Percentiles rank a stretch among this genome's conserved stretches.
Evolutionary conservation across 2,329 filamentous ascomycete species (phyloP).

Genomic region (Microthyrium microscopicum): DNA sequence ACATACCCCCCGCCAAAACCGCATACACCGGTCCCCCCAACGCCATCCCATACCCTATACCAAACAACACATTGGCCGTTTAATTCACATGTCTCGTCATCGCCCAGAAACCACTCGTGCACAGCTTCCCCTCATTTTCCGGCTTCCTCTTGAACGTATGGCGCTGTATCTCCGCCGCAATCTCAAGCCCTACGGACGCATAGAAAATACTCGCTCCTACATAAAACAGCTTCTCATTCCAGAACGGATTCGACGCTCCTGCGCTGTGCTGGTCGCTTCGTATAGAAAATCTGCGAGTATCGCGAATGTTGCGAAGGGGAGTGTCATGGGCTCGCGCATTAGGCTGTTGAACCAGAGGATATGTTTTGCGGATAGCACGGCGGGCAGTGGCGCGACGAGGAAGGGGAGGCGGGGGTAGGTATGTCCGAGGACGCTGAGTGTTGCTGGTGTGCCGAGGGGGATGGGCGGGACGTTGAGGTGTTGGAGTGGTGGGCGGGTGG

Average conservation of each 20-base stretch:
- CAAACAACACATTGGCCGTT: not conserved
- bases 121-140: slow-evolving; percentile 5
- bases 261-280: not conserved
- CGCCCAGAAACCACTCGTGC: slow-evolving; percentile 3
- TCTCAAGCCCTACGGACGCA: not conserved
- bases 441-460: too few relatives aligned
- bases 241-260: not conserved
- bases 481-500: too few relatives aligned
- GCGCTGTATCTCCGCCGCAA: slow-evolving; percentile 1
- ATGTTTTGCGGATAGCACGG: not conserved
- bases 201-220: not conserved
- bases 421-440: not conserved
- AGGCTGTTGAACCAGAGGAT: not conserved
- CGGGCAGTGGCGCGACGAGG: not conserved
- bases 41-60: not conserved
- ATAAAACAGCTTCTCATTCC: not conserved
- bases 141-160: slow-evolving; percentile 1
- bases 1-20: not conserved
- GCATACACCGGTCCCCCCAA: not conserved
- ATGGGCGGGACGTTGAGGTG: too few relatives aligned
- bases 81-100: slow-evolving; percentile 3
- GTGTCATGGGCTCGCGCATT: not conserved
- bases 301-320: not conserved
- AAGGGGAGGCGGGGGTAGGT: not conserved
- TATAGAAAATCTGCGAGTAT: not conserved